These are phyloP conservation scores for Fusarium sp. DNA, from an alignment of 2,329 filamentous ascomycete genomes.

Conservation along the genomic window DNA sequence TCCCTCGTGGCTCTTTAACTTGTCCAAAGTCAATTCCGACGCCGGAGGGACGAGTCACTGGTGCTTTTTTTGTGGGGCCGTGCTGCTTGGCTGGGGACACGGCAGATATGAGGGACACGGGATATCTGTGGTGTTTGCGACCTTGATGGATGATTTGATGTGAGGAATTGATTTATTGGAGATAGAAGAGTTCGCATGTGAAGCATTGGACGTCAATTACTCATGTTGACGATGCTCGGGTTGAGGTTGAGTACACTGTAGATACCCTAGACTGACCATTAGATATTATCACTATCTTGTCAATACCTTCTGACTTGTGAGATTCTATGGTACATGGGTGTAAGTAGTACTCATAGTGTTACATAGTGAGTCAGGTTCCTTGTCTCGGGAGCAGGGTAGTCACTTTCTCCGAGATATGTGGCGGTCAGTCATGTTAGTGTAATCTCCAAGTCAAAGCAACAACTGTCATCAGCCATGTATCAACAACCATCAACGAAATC, in stretches of 20 bases:
- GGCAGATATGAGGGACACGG: not conserved
- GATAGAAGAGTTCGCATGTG: not conserved
- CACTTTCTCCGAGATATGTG: not conserved
- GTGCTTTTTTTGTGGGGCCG: not conserved
- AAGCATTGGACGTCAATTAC: not conserved
- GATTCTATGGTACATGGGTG: too few species aligned
- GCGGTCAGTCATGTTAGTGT: not conserved
- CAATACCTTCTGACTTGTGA: too few species aligned
- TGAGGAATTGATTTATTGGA: not conserved
- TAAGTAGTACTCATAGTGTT: not conserved
- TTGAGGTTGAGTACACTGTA: not conserved
- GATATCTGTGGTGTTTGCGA: not conserved
- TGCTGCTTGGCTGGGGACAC: not conserved
- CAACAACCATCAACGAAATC: not conserved
- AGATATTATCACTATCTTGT: not conserved
- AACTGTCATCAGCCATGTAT: not conserved
- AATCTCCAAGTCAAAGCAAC: not conserved
- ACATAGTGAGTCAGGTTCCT: not conserved
- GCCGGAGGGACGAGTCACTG: not conserved
- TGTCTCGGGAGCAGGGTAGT: not conserved
- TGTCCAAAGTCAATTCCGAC: not conserved
- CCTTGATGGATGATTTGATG: not conserved
- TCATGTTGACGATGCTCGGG: not conserved
- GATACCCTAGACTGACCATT: not conserved
- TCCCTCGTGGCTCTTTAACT: constrained; percentile 1